Percentiles rank a stretch among this genome's conserved stretches.
phyloP scores from a whole-genome alignment of 257 asterid species.

The Sherardia arvensis region DNA sequence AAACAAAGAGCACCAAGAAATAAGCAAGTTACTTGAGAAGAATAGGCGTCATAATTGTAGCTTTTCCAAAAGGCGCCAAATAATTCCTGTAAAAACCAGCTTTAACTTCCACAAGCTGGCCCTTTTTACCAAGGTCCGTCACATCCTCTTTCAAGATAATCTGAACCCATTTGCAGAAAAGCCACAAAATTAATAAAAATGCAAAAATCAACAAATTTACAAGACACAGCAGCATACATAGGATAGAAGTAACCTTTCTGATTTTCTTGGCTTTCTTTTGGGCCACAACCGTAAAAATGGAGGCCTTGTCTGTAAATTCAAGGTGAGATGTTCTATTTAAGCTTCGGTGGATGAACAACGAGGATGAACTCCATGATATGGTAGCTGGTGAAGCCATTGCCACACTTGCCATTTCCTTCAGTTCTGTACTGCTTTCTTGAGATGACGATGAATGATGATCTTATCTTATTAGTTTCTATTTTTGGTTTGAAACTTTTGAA shows the following conservation, averaged over 20 bases:
- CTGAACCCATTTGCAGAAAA: constrained; percentile 24
- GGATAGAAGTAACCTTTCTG: constrained; percentile 54
- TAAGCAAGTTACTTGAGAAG: constrained; percentile 49
- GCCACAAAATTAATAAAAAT: constrained; percentile 3
- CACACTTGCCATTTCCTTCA: neutral
- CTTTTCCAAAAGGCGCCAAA: constrained; percentile 66
- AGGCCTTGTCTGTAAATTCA: constrained; percentile 24
- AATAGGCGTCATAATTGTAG: constrained; percentile 65
- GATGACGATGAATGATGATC: neutral
- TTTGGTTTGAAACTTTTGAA: neutral
- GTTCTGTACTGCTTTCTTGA: neutral
- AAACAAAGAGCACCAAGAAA: neutral
- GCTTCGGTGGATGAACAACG: constrained; percentile 41
- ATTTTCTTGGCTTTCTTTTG: constrained; percentile 69
- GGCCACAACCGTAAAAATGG: constrained; percentile 44
- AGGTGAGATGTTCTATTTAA: constrained; percentile 22
- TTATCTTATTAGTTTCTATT: neutral
- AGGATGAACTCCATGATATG: constrained; percentile 68
- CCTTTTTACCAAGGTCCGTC: constrained; percentile 67
- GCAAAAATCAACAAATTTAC: neutral
- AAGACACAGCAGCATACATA: constrained; percentile 1
- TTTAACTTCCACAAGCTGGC: constrained; percentile 73
- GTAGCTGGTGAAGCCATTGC: constrained; percentile 46
- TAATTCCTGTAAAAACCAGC: constrained; percentile 85
- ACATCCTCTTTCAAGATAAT: constrained; percentile 90